phyloP scores from a whole-genome alignment of 352 stramenopile genomes.

The Globisporangium uncinulatum region DNA sequence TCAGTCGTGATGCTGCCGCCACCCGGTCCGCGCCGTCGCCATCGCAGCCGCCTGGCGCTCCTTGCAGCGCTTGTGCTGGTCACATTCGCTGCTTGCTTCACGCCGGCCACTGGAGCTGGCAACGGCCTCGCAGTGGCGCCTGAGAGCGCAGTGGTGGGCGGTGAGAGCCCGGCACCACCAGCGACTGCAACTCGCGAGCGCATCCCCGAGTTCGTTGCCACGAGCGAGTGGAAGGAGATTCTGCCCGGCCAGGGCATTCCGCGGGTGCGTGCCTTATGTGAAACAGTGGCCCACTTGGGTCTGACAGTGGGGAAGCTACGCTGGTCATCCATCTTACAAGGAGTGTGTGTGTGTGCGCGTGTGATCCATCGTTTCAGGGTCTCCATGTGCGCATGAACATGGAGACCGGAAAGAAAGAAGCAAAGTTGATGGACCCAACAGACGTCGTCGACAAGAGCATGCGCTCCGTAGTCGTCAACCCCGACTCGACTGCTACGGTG shows the following conservation, averaged over 20 bases:
- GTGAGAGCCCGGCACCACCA: not conserved
- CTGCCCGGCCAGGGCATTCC: constrained; percentile 52
- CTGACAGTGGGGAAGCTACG: not conserved
- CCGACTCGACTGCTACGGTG: constrained; percentile 45
- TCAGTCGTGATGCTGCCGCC: not conserved
- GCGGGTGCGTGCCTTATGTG: constrained; percentile 22
- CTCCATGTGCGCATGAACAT: constrained; percentile 81
- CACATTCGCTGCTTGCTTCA: not conserved
- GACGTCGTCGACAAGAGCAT: constrained; percentile 24
- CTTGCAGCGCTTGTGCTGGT: constrained; percentile 4
- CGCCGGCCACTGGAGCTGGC: not conserved
- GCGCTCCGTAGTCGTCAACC: constrained; percentile 30
- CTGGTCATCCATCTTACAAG: too few relatives aligned
- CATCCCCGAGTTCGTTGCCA: constrained; percentile 57
- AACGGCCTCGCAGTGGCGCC: constrained; percentile 6
- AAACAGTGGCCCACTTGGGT: not conserved
- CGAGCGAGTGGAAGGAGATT: constrained; percentile 54
- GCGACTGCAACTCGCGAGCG: constrained; percentile 6
- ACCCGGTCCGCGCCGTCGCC: not conserved
- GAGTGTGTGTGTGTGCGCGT: not conserved
- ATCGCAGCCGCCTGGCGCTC: not conserved
- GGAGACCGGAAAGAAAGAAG: constrained; percentile 74
- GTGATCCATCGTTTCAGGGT: constrained; percentile 32
- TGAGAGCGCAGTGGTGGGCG: constrained; percentile 5
- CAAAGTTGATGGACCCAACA: constrained; percentile 67